These are phyloP conservation scores for Colletotrichum tamarilloi DNA, from an alignment of 2,329 filamentous ascomycete species.

Conservation along the genomic window DNA sequence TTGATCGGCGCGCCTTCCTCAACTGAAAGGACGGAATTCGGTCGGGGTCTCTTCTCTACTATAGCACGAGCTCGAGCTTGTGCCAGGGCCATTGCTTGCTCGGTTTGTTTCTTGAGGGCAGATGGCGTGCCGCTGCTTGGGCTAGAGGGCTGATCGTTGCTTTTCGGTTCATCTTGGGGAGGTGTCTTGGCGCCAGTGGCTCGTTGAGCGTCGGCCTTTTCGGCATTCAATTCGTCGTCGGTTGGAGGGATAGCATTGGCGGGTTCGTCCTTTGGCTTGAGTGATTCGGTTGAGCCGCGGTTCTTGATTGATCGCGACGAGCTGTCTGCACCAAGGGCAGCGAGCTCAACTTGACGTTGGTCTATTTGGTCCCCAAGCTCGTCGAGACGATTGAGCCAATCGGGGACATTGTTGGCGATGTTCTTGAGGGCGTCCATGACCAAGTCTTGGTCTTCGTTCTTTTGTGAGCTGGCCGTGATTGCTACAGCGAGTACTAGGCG, in stretches of 20 bases:
- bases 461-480: slow-evolving; percentile 42
- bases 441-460: slow-evolving; percentile 48
- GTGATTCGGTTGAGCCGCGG: slow-evolving; percentile 64
- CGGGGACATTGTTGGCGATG: slow-evolving; percentile 66
- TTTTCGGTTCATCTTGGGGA: slow-evolving; percentile 12
- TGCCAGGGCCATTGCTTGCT: slow-evolving; percentile 57
- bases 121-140: slow-evolving; percentile 48
- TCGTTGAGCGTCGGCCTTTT: not conserved
- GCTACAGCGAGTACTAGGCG: slow-evolving; percentile 36
- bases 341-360: slow-evolving; percentile 70
- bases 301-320: slow-evolving; percentile 58
- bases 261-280: slow-evolving; percentile 60
- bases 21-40: slow-evolving; percentile 63
- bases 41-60: slow-evolving; percentile 61
- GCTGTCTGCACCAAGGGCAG: slow-evolving; percentile 53
- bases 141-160: slow-evolving; percentile 42
- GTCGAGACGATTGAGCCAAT: slow-evolving; percentile 69
- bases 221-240: slow-evolving; percentile 5
- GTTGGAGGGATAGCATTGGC: slow-evolving; percentile 1
- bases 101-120: slow-evolving; percentile 52
- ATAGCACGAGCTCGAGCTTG: slow-evolving; percentile 59
- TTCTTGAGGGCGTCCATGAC: slow-evolving; percentile 68
- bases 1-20: slow-evolving; percentile 60
- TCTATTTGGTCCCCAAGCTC: slow-evolving; percentile 71
- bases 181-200: slow-evolving; percentile 1